phyloP scores from a whole-genome alignment of 148 eudicot genomes.

The Oxyria digyna region DNA sequence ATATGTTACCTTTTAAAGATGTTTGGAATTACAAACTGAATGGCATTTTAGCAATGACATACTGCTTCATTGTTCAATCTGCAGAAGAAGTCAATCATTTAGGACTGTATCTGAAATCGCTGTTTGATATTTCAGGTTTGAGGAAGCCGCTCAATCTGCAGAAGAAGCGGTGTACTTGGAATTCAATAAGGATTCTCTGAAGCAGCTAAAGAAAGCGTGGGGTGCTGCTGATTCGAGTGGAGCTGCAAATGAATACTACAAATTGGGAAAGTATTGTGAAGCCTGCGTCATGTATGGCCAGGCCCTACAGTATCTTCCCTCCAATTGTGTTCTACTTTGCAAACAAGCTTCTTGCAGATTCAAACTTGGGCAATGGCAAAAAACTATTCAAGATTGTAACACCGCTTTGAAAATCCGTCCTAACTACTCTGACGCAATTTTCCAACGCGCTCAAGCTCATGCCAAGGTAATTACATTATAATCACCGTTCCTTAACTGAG shows the following conservation, averaged over 20 bases:
- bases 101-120: not conserved
- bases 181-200: constrained; percentile 11
- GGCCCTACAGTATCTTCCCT: constrained; percentile 25
- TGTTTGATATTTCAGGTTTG: constrained; percentile 22
- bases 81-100: not conserved
- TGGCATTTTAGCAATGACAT: too few species aligned
- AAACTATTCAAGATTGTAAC: constrained; percentile 32
- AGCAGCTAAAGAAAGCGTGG: constrained; percentile 26
- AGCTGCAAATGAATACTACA: constrained; percentile 21
- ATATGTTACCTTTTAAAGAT: not conserved
- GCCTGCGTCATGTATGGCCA: constrained; percentile 36
- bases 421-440: constrained; percentile 29
- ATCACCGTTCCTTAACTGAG: too few species aligned
- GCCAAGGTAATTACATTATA: not conserved
- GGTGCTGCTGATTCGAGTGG: constrained; percentile 10
- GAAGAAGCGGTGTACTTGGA: constrained; percentile 32
- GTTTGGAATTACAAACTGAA: too few species aligned
- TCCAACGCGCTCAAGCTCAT: constrained; percentile 23
- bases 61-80: too few species aligned
- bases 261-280: constrained; percentile 25
- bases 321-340: constrained; percentile 31
- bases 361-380: constrained; percentile 33
- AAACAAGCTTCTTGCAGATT: constrained; percentile 37
- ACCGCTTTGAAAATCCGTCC: constrained; percentile 32
- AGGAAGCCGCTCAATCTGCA: constrained; percentile 27